These are phyloP conservation scores for Lycium ferocissimum DNA, from an alignment of 257 asterid species.

Conservation along the genomic window DNA sequence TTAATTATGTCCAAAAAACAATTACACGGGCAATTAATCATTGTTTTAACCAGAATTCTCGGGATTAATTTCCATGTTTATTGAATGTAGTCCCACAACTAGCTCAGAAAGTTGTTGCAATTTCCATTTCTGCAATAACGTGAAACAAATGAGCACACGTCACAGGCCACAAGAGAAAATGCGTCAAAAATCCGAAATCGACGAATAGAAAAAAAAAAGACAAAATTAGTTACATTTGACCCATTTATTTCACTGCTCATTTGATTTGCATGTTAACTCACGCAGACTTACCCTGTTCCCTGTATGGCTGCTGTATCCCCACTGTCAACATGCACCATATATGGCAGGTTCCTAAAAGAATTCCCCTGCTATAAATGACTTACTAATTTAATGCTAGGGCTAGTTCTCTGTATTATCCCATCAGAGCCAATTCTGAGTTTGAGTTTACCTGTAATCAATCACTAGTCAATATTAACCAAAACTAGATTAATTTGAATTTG, in stretches of 20 bases:
- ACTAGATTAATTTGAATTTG: neutral
- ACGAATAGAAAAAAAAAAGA: neutral
- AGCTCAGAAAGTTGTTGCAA: no score
- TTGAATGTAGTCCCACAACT: no score
- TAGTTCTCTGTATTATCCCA: no score
- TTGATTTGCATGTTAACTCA: conserved; percentile 9
- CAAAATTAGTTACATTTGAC: neutral
- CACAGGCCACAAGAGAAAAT: neutral
- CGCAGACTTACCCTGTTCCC: conserved; percentile 7
- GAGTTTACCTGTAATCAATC: neutral
- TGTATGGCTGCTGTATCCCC: neutral
- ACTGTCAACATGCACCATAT: conserved; percentile 21
- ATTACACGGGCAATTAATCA: no score
- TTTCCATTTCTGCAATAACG: no score
- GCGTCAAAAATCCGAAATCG: neutral
- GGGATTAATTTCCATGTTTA: no score
- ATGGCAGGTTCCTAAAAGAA: neutral
- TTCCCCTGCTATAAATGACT: neutral
- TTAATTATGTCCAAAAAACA: no score
- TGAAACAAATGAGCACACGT: neutral
- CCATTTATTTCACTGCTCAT: conserved; percentile 13
- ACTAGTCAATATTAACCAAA: neutral
- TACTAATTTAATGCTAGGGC: no score
- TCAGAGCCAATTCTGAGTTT: no score
- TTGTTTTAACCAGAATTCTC: no score